Evolutionary conservation across 129 eudicot genomes (phyloP).

Genomic region (Artemisia annua): DNA sequence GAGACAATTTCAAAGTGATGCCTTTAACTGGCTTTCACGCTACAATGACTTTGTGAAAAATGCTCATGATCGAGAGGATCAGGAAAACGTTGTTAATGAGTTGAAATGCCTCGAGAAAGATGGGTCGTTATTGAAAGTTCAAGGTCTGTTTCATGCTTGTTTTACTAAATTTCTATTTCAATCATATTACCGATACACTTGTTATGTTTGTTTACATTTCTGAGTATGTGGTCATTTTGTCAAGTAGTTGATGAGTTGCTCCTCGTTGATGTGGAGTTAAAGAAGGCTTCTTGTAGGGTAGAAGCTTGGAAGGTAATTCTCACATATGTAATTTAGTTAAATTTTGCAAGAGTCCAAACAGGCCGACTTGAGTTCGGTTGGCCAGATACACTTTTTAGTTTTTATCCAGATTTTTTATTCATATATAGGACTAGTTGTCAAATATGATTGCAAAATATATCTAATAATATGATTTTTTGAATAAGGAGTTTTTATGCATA

Average conservation of each 20-base stretch:
- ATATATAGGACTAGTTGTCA: no score
- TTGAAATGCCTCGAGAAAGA: conserved; percentile 61
- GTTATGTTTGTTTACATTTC: conserved; percentile 17
- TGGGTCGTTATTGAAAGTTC: conserved; percentile 65
- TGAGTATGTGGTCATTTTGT: conserved; percentile 17
- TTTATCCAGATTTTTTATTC: no score
- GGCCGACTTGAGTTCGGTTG: no score
- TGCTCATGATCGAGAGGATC: conserved; percentile 68
- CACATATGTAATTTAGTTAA: conserved; percentile 11
- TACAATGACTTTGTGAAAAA: conserved; percentile 47
- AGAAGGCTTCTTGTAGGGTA: conserved; percentile 85
- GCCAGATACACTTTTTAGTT: no score
- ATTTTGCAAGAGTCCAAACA: not conserved
- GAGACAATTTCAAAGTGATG: conserved; percentile 59
- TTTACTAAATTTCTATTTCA: conserved; percentile 1
- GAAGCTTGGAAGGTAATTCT: conserved; percentile 74
- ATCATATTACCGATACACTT: conserved; percentile 13
- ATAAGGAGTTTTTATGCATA: no score
- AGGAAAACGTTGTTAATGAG: conserved; percentile 68
- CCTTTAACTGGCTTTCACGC: conserved; percentile 76
- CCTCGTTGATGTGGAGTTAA: conserved; percentile 70
- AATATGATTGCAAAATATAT: no score
- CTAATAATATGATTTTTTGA: no score
- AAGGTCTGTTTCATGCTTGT: conserved; percentile 48
- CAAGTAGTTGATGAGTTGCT: conserved; percentile 67